Percentiles rank a stretch among this genome's conserved stretches.
Evolutionary conservation across 169 alveolate species (phyloP).

Genomic region (Perkinsus olseni): DNA sequence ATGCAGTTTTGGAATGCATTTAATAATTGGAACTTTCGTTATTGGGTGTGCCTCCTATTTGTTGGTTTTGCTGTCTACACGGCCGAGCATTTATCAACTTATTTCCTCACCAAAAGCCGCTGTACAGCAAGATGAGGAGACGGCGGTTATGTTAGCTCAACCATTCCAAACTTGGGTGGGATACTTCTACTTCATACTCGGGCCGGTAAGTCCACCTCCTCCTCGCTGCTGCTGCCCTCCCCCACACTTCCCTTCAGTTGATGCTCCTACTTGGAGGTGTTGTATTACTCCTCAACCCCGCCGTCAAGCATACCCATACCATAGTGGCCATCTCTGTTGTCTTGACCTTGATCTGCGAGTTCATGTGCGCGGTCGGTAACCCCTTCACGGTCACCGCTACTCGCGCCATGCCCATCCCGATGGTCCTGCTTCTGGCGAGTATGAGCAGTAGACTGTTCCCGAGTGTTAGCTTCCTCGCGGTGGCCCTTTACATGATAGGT

Average conservation of each 20-base stretch:
- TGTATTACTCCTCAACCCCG: not conserved
- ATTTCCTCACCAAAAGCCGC: not conserved
- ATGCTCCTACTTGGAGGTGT: not conserved
- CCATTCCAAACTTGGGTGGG: not conserved
- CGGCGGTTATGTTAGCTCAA: not conserved
- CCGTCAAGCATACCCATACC: not conserved
- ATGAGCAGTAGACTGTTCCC: not conserved
- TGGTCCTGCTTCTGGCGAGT: not conserved
- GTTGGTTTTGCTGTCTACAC: not conserved
- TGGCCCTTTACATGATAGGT: not conserved
- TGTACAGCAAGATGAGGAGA: not conserved
- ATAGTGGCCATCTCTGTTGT: not conserved
- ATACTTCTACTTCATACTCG: not conserved
- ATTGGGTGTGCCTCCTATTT: not conserved
- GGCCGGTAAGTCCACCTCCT: not conserved
- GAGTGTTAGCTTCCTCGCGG: not conserved
- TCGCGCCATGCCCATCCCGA: not conserved
- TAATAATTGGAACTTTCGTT: not conserved
- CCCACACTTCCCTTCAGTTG: not conserved
- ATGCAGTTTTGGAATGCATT: slow-evolving; percentile 1
- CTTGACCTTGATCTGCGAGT: not conserved
- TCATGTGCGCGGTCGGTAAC: not conserved
- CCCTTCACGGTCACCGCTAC: not conserved
- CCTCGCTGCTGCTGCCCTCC: not conserved
- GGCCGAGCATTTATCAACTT: not conserved